Conservation (phyloP, 2,329 filamentous ascomycete species). For the Lecanosticta acicola region DNA sequence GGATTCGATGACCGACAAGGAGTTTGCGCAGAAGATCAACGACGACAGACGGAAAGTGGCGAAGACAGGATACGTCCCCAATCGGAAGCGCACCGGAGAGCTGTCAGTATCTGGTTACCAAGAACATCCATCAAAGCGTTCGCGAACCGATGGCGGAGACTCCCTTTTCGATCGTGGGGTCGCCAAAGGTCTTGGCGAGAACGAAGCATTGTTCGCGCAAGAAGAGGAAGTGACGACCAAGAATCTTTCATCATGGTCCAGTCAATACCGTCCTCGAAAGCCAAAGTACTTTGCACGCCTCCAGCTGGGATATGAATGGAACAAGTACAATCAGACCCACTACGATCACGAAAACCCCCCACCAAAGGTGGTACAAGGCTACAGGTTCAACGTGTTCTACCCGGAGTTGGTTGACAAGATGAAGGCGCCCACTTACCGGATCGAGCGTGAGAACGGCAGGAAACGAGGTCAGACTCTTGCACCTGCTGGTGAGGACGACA, state of each 20-base stretch:
- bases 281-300: constrained; percentile 96
- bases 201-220: constrained; percentile 90
- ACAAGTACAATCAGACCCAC: constrained; percentile 99
- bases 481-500: constrained; percentile 91
- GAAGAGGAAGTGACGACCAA: constrained; percentile 71
- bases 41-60: constrained; percentile 56
- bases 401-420: constrained; percentile 92
- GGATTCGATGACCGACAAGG: constrained; percentile 53
- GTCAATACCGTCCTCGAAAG: constrained; percentile 82
- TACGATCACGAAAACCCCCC: constrained; percentile 98
- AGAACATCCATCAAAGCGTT: constrained; percentile 23
- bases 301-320: constrained; percentile 99
- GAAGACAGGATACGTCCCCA: constrained; percentile 64
- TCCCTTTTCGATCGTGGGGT: constrained; percentile 67
- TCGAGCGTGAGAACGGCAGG: constrained; percentile 86
- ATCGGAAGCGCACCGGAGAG: constrained; percentile 29
- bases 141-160: constrained; percentile 21
- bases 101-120: constrained; percentile 2
- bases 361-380: constrained; percentile 95
- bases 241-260: constrained; percentile 69
- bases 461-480: constrained; percentile 88
- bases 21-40: constrained; percentile 54
- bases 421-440: constrained; percentile 91
- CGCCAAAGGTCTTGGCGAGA: constrained; percentile 81
- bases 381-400: constrained; percentile 99